A percentile compares a stretch with the other conserved stretches of the same genome.
These are phyloP conservation scores for Dactylellina sp. DNA, from an alignment of 2,329 filamentous ascomycete genomes.

Conservation along the genomic window DNA sequence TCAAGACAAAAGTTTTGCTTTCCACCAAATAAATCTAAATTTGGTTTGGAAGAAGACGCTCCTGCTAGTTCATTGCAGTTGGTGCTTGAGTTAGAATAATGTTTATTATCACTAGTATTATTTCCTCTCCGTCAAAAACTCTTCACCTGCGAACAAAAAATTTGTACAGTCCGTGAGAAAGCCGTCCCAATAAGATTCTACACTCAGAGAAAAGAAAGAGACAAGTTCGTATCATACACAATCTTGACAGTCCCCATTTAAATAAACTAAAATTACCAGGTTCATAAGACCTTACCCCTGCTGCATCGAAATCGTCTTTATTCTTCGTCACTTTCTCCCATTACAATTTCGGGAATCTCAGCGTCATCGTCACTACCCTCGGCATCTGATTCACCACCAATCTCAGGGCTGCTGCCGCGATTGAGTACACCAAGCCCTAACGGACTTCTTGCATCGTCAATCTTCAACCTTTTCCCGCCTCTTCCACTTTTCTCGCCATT, in stretches of 20 bases:
- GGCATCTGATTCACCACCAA: background rate
- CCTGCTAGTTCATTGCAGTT: too few species aligned
- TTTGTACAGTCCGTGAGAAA: background rate
- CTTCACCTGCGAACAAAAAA: background rate
- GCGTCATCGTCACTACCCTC: conserved; percentile 42
- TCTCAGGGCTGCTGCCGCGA: background rate
- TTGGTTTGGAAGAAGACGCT: too few species aligned
- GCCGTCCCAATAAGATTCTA: background rate
- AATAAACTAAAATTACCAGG: conserved; percentile 7
- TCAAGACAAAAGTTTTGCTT: too few species aligned
- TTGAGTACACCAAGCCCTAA: conserved; percentile 15
- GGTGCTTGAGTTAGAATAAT: background rate
- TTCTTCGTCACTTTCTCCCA: conserved; percentile 50
- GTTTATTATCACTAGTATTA: background rate
- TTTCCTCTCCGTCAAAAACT: background rate
- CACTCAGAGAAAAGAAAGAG: background rate
- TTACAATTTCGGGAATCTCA: conserved; percentile 54
- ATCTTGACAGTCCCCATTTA: conserved; percentile 18
- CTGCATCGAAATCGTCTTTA: conserved; percentile 1
- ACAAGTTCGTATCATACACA: conserved; percentile 22
- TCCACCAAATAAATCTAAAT: too few species aligned
- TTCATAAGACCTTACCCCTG: too few species aligned
- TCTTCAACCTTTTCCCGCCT: conserved; percentile 35
- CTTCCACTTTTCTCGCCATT: conserved; percentile 3
- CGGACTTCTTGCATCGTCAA: conserved; percentile 39